Percentiles rank a stretch among this genome's conserved stretches.
Conservation (phyloP, 257 asterid species). For the Forsythia suspensa region DNA sequence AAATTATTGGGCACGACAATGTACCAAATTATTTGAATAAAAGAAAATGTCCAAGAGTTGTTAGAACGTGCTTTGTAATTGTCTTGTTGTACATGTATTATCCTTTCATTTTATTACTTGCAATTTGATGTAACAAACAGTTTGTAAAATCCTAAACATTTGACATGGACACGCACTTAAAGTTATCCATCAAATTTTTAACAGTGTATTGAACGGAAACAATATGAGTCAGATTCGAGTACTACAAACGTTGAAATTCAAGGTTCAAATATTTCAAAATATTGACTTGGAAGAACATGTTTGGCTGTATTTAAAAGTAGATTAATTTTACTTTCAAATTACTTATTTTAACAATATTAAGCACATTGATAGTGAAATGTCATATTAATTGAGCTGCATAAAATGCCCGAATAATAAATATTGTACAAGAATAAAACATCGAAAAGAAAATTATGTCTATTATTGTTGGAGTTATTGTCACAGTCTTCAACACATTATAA, state of each 20-base stretch:
- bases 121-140: neutral
- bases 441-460: neutral
- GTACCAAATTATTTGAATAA: neutral
- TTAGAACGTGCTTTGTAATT: constrained; percentile 30
- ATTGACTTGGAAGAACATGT: no score
- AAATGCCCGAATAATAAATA: neutral
- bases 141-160: no score
- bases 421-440: neutral
- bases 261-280: no score
- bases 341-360: no score
- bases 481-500: neutral
- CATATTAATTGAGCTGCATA: neutral
- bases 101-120: neutral
- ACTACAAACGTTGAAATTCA: no score
- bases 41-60: constrained; percentile 12
- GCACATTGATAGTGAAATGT: no score
- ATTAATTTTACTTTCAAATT: no score
- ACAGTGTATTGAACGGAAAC: no score
- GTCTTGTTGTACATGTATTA: neutral
- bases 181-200: no score
- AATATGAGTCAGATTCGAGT: no score
- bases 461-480: neutral
- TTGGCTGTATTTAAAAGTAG: no score
- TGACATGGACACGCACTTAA: no score
- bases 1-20: neutral